A percentile compares a stretch with the other conserved stretches of the same genome.
Evolutionary conservation across 2,329 filamentous ascomycete genomes (phyloP).

Genomic region (Sporothrix pallida): DNA sequence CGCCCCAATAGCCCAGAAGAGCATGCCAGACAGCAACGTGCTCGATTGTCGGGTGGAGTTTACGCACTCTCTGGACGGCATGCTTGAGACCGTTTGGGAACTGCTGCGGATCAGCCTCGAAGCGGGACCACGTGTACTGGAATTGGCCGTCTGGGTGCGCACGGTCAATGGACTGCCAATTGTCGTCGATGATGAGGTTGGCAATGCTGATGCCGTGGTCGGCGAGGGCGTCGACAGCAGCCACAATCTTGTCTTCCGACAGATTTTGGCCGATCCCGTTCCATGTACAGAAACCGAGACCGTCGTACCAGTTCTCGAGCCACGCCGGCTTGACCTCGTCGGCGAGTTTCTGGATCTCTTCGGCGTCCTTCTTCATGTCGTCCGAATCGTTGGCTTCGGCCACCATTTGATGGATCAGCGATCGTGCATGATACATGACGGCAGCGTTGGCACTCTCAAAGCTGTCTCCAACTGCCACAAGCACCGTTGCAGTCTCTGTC

Average conservation of each 20-base stretch:
- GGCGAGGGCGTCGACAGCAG: constrained; percentile 74
- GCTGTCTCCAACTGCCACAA: constrained; percentile 72
- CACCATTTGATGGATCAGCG: constrained; percentile 58
- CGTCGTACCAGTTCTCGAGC: constrained; percentile 90
- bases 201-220: constrained; percentile 76
- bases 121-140: constrained; percentile 73
- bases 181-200: constrained; percentile 94
- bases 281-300: constrained; percentile 95
- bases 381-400: background rate
- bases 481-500: constrained; percentile 62
- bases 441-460: constrained; percentile 80
- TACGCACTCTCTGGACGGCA: constrained; percentile 71
- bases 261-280: constrained; percentile 86
- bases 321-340: constrained; percentile 65
- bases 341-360: constrained; percentile 53
- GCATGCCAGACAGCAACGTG: constrained; percentile 96
- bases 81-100: constrained; percentile 83
- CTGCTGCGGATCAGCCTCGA: constrained; percentile 79
- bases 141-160: constrained; percentile 57
- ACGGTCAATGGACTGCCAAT: constrained; percentile 80
- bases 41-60: constrained; percentile 72
- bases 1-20: constrained; percentile 86
- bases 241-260: constrained; percentile 77
- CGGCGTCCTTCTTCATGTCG: background rate
- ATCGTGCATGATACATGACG: constrained; percentile 85